Percentiles rank a stretch among this genome's conserved stretches.
These are phyloP conservation scores for Flaveria ramosissima DNA, from an alignment of 129 eudicot species.

Conservation along the genomic window DNA sequence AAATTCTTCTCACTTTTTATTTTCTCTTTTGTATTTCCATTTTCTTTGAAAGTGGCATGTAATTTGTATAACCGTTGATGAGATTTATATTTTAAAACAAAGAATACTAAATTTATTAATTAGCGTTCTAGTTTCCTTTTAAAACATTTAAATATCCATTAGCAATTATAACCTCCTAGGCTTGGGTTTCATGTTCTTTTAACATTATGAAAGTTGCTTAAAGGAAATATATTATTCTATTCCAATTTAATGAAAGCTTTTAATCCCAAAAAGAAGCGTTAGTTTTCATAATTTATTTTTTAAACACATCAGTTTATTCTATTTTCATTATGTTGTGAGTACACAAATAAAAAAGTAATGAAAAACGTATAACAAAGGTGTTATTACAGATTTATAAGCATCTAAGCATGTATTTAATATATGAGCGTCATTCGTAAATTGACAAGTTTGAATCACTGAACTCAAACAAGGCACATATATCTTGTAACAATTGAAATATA, in stretches of 20 bases:
- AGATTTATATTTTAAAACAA: not conserved
- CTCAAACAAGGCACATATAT: no score
- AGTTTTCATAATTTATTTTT: not conserved
- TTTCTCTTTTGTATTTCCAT: not conserved
- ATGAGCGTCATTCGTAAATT: no score
- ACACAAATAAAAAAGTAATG: not conserved
- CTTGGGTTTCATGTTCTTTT: not conserved
- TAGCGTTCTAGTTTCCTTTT: not conserved
- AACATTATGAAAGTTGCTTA: not conserved
- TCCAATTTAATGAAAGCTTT: no score
- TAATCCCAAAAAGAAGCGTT: not conserved
- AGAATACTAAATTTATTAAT: not conserved
- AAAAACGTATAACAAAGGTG: no score
- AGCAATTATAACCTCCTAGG: not conserved
- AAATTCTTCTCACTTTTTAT: slow-evolving; percentile 11
- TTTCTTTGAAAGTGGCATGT: not conserved
- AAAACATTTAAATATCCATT: not conserved
- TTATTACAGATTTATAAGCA: no score
- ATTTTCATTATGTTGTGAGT: not conserved
- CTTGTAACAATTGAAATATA: no score
- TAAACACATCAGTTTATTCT: not conserved
- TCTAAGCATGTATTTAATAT: no score
- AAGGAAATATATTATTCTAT: no score
- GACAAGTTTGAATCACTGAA: no score
- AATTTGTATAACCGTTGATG: not conserved